Evolutionary conservation across 805 yeast species (phyloP).

Genomic region (Phaffomyces opuntiae): DNA sequence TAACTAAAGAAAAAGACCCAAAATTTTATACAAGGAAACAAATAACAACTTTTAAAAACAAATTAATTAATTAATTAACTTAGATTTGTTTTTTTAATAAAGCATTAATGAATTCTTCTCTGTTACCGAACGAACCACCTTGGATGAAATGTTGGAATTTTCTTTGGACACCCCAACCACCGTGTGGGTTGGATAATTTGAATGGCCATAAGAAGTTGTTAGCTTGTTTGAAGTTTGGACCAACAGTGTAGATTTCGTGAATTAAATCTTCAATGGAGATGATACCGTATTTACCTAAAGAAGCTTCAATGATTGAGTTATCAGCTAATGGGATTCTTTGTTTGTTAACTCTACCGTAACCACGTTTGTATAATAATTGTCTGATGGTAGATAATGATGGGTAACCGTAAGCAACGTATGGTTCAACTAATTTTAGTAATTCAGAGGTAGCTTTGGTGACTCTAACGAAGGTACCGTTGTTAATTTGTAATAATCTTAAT

Average conservation of each 20-base stretch:
- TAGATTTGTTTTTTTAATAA: conserved; percentile 54
- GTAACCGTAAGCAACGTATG: conserved; percentile 97
- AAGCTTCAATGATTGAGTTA: conserved; percentile 81
- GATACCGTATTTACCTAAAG: conserved; percentile 90
- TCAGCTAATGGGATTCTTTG: conserved; percentile 89
- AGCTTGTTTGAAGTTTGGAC: conserved; percentile 98
- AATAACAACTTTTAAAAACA: background rate
- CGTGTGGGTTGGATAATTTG: conserved; percentile 93
- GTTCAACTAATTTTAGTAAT: conserved; percentile 89
- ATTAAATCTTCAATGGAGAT: conserved; percentile 87
- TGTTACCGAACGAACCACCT: conserved; percentile 99
- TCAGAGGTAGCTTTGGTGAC: conserved; percentile 93
- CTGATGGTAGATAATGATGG: conserved; percentile 88
- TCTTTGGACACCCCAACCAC: conserved; percentile 97
- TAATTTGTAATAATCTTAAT: conserved; percentile 88
- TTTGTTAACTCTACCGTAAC: conserved; percentile 94
- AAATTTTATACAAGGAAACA: background rate
- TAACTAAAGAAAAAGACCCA: background rate
- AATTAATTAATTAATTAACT: conserved; percentile 9
- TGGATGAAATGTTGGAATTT: conserved; percentile 95
- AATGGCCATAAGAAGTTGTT: conserved; percentile 98
- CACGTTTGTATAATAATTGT: conserved; percentile 95
- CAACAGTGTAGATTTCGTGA: conserved; percentile 94
- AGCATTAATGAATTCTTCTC: conserved; percentile 92
- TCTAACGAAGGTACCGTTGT: conserved; percentile 92